Base-by-base conservation (phyloP, 2,329 filamentous ascomycete species). In the Aspergillus pseudotamarii region DNA sequence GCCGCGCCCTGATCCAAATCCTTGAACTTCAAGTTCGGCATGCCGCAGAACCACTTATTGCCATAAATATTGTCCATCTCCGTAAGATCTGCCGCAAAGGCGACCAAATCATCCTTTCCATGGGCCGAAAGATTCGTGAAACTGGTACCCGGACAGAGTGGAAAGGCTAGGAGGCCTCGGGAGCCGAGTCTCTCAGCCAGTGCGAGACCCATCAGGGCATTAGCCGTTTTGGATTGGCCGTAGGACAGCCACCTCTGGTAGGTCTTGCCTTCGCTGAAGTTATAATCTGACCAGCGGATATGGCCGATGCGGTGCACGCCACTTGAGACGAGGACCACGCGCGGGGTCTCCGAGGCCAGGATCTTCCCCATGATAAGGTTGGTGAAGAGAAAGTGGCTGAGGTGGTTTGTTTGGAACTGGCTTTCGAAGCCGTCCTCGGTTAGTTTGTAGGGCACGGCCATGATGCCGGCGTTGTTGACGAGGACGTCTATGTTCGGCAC, bases 261-360 rank as follows among this genome's bases (percentile, higher is more conserved):
- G 0, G 60, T 67, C 21, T 70, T 68, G 10, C 71, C 72, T 6
- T 65, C 62, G 26, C 77, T 72, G 64, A 83, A 83, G 38, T 82
- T 80, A 48, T 74, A 78, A 67, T 84, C 82, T 46, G 75, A 73
- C 63, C 79, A 83, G 3, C 80, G 73, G n/a, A 84, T 70, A 1
- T 78, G 79, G 2, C 73, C 71, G 11, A 83, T 54, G 5, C 78
- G 73, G 64, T 85, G 77, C 2, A 81, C 82, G 38, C 79, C 72
- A 66, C 82, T 83, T 30, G 76, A 77, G 11, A 85, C 71, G 61
- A 78, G 82, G 21, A 85, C 77, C 9, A 85, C 63, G 0, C 80
- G 72, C 9, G 58, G 32, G 16, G 77, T 69, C 9, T 61, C 62
- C 16, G 69, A 23, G 1, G 70, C 69, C 0, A 73, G 14, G 4